A percentile compares a stretch with the other conserved stretches of the same genome.
Evolutionary conservation across 2,329 filamentous ascomycete species (phyloP).

Genomic region (Pestalotiopsis sp.): DNA sequence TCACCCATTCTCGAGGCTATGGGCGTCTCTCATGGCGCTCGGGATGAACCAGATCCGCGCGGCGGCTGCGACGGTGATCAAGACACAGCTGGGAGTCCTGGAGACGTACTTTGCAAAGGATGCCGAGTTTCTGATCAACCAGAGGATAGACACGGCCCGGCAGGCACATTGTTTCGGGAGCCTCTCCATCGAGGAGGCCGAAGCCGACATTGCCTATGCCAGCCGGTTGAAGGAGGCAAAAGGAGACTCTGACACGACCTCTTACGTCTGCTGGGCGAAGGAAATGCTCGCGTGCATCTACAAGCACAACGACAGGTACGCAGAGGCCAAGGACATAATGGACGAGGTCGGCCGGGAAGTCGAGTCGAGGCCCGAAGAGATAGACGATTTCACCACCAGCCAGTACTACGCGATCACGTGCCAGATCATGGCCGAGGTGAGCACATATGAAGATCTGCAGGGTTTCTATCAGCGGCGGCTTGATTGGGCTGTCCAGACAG

Average conservation of each 20-base stretch:
- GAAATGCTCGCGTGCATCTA: conserved; percentile 8
- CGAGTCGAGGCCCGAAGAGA: background rate
- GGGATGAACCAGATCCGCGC: background rate
- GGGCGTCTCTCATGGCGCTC: background rate
- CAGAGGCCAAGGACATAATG: background rate
- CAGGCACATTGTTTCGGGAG: background rate
- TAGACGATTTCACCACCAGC: background rate
- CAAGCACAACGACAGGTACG: background rate
- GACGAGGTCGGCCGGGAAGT: background rate
- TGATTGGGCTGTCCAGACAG: background rate
- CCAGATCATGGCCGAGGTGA: background rate
- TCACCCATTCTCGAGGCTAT: conserved; percentile 1
- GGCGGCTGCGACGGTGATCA: background rate
- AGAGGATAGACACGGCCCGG: conserved; percentile 1
- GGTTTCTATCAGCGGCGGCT: background rate
- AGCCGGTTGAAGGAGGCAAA: background rate
- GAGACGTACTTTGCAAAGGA: conserved; percentile 2
- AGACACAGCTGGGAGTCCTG: background rate
- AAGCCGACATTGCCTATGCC: background rate
- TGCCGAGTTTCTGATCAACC: conserved; percentile 1
- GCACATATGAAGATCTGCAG: background rate
- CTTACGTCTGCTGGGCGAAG: conserved; percentile 7
- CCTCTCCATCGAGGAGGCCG: background rate
- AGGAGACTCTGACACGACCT: background rate
- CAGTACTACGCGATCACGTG: conserved; percentile 5